These are phyloP conservation scores for Cephalotrichum gorgonifer DNA, from an alignment of 2,329 filamentous ascomycete genomes.

Conservation along the genomic window DNA sequence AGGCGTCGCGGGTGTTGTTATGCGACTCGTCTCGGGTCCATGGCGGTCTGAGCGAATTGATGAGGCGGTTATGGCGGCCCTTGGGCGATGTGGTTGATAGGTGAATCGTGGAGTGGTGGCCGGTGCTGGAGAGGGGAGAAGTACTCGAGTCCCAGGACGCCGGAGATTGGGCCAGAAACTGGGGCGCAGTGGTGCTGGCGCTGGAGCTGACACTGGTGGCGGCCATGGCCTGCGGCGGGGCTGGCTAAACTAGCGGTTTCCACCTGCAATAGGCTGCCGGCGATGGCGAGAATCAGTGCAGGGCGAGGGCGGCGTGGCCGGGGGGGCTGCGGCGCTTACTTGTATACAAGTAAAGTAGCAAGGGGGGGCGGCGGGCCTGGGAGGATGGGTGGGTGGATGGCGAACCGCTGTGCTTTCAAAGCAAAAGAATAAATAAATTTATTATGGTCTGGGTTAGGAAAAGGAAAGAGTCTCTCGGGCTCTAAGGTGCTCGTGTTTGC, in stretches of 20 bases:
- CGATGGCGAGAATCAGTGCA: not conserved
- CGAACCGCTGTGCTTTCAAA: too few relatives aligned
- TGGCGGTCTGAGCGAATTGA: conserved; percentile 7
- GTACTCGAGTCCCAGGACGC: not conserved
- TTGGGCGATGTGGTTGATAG: conserved; percentile 7
- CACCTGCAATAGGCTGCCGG: not conserved
- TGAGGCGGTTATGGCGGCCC: not conserved
- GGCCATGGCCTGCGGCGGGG: not conserved
- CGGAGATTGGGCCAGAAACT: conserved; percentile 3
- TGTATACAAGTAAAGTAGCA: too few relatives aligned
- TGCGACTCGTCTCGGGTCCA: conserved; percentile 6
- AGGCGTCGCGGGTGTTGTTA: conserved; percentile 5
- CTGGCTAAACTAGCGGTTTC: not conserved
- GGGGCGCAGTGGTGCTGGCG: not conserved
- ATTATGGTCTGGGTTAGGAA: too few relatives aligned
- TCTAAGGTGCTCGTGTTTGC: not conserved
- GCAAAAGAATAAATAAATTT: too few relatives aligned
- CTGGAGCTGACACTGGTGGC: not conserved
- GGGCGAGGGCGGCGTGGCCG: too few relatives aligned
- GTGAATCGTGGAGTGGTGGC: conserved; percentile 6
- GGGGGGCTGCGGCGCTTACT: too few relatives aligned
- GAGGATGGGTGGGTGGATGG: too few relatives aligned
- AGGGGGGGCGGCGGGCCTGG: too few relatives aligned
- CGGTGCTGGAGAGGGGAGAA: conserved; percentile 7
- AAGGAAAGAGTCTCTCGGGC: not conserved